Base-by-base conservation (phyloP, 345 rosid genomes). In the Melastoma malabathricum region DNA sequence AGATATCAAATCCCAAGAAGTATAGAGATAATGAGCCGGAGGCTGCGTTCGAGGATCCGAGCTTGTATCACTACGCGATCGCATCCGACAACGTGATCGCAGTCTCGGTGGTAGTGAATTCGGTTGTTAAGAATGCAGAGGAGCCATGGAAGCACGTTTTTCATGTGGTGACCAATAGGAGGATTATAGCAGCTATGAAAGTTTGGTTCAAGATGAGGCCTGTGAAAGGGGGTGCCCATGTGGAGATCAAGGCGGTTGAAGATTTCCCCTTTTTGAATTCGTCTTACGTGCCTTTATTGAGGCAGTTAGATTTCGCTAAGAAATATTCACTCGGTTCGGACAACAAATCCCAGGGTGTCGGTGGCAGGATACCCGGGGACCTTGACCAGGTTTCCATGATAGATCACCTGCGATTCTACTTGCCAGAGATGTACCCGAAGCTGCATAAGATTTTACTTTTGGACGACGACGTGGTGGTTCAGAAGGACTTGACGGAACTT, bases 131-230 rank as follows among this genome's bases (percentile, higher is more conserved):
- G 80, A 86, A 89, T 12, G 82, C 97, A 0, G 73, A 79, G 50
- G 93, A 89, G 59, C 85, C 92, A 0, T 75, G 74, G 78, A 84
- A 72, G 65, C 92, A 82, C 64, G 97, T 89, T 15, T 89, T 89
- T 43, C 97, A 89, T 61, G 74, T 89, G 20, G 93, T 89, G 43
- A 83, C 93, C 0, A 81, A 89, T 64, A 67, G 81, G 49, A 86
- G 80, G 95, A 80, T 77, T 70, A 63, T 86, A 18, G 95, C 94
- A 43, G 96, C 96, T 0, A 81, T 86, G 96, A 86, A 86, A 76
- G 97, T 83, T 5, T 89, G 97, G 97, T 89, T 86, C 63, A 76
- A 67, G 76, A 89, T 89, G 97, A 79, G 84, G 68, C 87, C 93
- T 38, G 78, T 80, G 50, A 79, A 72, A 59, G 77, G 82, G 27